These are phyloP conservation scores for Ascochyta lentis DNA, from an alignment of 2,329 filamentous ascomycete species.

Conservation along the genomic window DNA sequence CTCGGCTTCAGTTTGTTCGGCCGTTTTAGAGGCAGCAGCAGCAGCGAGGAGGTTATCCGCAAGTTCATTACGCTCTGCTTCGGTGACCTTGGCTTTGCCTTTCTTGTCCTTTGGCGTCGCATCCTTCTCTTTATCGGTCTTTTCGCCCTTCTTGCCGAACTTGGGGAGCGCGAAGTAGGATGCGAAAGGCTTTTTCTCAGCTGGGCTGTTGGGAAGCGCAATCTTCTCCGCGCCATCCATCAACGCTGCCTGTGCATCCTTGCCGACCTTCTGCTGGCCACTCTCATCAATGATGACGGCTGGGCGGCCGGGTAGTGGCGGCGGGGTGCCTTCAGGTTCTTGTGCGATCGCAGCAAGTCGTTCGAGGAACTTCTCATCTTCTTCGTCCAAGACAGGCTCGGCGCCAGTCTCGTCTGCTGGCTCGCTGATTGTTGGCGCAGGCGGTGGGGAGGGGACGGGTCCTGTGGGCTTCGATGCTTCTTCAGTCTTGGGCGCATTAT, in stretches of 20 bases:
- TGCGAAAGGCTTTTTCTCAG: constrained; percentile 48
- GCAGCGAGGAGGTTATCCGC: constrained; percentile 44
- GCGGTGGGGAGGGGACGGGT: constrained; percentile 22
- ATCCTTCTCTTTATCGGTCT: constrained; percentile 43
- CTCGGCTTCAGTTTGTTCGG: constrained; percentile 49
- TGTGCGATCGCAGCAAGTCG: constrained; percentile 56
- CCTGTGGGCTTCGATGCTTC: constrained; percentile 34
- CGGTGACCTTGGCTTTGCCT: constrained; percentile 41
- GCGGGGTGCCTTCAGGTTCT: constrained; percentile 49
- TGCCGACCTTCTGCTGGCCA: constrained; percentile 46
- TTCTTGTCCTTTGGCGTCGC: constrained; percentile 29
- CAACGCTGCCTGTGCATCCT: constrained; percentile 55
- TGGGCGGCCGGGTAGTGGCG: constrained; percentile 51
- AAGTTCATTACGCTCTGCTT: constrained; percentile 46
- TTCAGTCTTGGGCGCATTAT: constrained; percentile 15
- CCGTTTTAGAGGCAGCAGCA: constrained; percentile 41
- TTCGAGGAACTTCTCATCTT: constrained; percentile 65
- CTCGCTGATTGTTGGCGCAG: constrained; percentile 32
- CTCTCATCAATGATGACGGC: constrained; percentile 40
- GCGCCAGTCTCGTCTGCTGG: constrained; percentile 37
- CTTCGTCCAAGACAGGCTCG: constrained; percentile 62
- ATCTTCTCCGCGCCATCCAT: constrained; percentile 57
- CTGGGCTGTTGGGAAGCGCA: constrained; percentile 58
- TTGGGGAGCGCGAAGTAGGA: constrained; percentile 43
- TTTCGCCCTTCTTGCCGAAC: constrained; percentile 38